Conservation (phyloP, 148 eudicot species). For the Camellia granthamiana region DNA sequence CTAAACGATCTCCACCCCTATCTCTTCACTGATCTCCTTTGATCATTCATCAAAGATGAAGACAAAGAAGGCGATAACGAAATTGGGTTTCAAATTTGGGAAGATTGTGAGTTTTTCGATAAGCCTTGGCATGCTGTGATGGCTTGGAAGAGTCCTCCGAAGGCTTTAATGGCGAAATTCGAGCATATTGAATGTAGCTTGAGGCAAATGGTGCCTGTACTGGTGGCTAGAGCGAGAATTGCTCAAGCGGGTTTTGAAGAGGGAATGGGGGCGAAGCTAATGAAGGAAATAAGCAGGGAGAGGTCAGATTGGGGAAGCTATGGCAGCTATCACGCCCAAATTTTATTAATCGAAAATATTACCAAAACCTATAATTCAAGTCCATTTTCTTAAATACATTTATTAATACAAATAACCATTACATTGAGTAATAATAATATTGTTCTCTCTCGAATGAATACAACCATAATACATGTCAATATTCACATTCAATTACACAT, state of each 20-base stretch:
- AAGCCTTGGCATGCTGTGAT: slow-evolving; percentile 31
- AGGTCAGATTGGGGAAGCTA: slow-evolving; percentile 30
- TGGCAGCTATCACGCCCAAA: slow-evolving; percentile 15
- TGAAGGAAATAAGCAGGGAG: slow-evolving; percentile 15
- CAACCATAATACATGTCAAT: too few species aligned
- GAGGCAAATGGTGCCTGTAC: slow-evolving; percentile 73
- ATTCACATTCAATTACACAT: too few species aligned
- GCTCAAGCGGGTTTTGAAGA: slow-evolving; percentile 53
- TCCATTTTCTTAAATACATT: too few species aligned
- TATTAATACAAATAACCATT: too few species aligned
- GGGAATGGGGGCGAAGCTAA: slow-evolving; percentile 27
- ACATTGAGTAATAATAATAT: too few species aligned
- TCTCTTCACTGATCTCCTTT: slow-evolving; percentile 64
- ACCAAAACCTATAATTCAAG: too few species aligned
- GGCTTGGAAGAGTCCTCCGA: slow-evolving; percentile 50
- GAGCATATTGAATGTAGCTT: slow-evolving; percentile 78
- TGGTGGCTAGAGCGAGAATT: slow-evolving; percentile 46
- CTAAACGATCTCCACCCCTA: slow-evolving; percentile 85
- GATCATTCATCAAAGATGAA: slow-evolving; percentile 49
- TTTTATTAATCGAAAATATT: too few species aligned
- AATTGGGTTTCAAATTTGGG: neutral
- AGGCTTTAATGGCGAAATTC: slow-evolving; percentile 35
- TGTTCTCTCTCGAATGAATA: too few species aligned
- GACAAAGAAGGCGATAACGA: slow-evolving; percentile 13
- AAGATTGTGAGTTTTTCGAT: slow-evolving; percentile 11